phyloP scores from a whole-genome alignment of 2,329 filamentous ascomycete species.

The Hypomyces rosellus region DNA sequence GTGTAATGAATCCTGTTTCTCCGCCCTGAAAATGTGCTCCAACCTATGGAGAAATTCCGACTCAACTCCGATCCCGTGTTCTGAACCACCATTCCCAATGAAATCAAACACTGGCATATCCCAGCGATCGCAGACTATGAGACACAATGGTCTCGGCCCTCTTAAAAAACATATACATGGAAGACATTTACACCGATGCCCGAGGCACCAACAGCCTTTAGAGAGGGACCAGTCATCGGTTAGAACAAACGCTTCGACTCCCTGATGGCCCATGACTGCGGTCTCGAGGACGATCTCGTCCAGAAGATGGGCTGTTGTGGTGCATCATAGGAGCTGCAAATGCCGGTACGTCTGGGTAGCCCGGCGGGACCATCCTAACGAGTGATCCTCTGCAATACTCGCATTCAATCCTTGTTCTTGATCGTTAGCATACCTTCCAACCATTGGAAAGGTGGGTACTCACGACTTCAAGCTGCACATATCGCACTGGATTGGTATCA shows the following conservation, averaged over 20 bases:
- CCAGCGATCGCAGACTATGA: conserved; percentile 5
- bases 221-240: conserved; percentile 1
- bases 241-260: conserved; percentile 6
- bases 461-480: conserved; percentile 16
- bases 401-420: conserved; percentile 5
- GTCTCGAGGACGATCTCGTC: conserved; percentile 1
- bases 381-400: conserved; percentile 13
- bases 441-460: background rate
- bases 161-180: background rate
- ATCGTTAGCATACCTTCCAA: background rate
- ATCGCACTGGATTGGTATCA: conserved; percentile 13
- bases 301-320: background rate
- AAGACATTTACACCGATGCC: background rate
- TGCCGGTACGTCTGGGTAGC: conserved; percentile 4
- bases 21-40: background rate
- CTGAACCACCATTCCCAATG: background rate
- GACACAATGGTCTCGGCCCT: background rate
- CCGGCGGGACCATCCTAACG: conserved; percentile 12
- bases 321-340: background rate
- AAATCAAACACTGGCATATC: background rate
- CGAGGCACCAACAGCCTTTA: background rate
- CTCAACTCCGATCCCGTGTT: background rate
- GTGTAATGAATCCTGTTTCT: background rate
- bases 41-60: background rate
- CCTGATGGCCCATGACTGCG: conserved; percentile 1